Evolutionary conservation across 1,284 basidiomycete species (phyloP), one percentile per base, ranked within the genome.

Genomic region (Boletus mariae): DNA sequence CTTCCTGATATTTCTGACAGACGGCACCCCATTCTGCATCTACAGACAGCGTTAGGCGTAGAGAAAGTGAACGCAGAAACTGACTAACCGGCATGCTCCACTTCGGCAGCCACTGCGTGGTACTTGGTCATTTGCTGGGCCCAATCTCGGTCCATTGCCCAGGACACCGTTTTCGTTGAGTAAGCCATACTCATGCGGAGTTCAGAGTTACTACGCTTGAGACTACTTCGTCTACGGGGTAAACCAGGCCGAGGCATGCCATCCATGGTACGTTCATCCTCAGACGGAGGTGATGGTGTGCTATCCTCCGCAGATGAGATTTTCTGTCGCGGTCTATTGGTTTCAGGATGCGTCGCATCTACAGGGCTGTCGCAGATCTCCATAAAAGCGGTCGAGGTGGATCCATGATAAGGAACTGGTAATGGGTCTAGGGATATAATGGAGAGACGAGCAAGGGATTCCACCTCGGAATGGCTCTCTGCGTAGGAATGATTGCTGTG

Each of bases 81-180:
- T 10, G 35, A 71, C 78, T 53, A 53, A 83, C 85, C 82, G 51
- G 81, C 77, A 43, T 74, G 72, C 52, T 84, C 80, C 2, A 78
- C 77, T 57, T 81, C 77, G 51, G 75, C 76, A 25, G 78, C 74
- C 17, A 76, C 76, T 55, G 76, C 73, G 20, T 79, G 73, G 61
- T 82, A 84, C 59, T 78, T 78, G 28, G 74, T 73, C 57, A 84
- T 73, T 58, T 83, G 81, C 10, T 76, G 75, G 35, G 77, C 73
- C 71, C 80, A 76, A 53, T 83, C 82, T 17, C 73, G 75, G 53
- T 83, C 78, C 71, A 85, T 85, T 31, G 85, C 85, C 85, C 85
- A 87, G 34, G 85, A 84, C 8, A 87, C 85, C 8, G 80, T 79
- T 71, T 87, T 87, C n/a, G 72, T 69, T 32, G 82, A 72, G 57